phyloP scores from a whole-genome alignment of 345 rosid species.

The Eucalyptus regnans region DNA sequence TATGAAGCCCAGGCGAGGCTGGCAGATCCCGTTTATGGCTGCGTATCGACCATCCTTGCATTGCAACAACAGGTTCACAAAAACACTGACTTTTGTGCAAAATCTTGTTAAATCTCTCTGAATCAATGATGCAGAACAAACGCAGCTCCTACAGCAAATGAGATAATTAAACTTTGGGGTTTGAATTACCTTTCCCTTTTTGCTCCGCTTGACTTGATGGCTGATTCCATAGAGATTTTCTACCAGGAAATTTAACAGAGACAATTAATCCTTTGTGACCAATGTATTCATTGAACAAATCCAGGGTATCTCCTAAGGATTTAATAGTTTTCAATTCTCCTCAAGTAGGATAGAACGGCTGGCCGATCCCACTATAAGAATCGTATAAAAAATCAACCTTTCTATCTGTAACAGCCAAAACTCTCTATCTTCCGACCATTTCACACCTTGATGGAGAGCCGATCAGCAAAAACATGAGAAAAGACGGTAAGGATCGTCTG shows the following conservation, averaged over 20 bases:
- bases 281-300: background rate
- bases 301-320: background rate
- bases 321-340: background rate
- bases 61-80: slow-evolving; percentile 76
- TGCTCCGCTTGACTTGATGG: background rate
- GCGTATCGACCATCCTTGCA: slow-evolving; percentile 85
- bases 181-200: background rate
- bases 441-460: background rate
- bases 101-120: background rate
- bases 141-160: background rate
- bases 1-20: slow-evolving; percentile 98
- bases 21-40: slow-evolving; percentile 91
- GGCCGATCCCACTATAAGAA: background rate
- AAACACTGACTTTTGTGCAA: background rate
- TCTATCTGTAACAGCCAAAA: background rate
- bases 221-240: background rate
- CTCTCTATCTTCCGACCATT: background rate
- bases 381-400: background rate
- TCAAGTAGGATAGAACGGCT: background rate
- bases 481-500: background rate
- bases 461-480: background rate
- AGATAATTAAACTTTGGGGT: background rate
- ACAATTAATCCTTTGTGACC: background rate
- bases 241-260: background rate
- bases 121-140: background rate